These are phyloP conservation scores for Saccharomycopsis olivae DNA, from an alignment of 805 yeast genomes.

Conservation along the genomic window DNA sequence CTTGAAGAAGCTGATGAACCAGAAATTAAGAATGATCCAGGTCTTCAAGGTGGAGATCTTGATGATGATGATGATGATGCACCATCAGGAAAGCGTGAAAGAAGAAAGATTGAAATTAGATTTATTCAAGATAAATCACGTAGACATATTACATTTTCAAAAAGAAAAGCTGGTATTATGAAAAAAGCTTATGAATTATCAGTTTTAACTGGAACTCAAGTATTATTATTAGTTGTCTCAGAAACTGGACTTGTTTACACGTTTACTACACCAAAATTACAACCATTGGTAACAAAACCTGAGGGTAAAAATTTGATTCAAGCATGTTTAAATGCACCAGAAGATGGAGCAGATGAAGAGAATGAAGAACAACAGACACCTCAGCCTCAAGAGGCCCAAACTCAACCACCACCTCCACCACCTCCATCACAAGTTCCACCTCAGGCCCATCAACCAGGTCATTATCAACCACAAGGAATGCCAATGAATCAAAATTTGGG, in stretches of 20 bases:
- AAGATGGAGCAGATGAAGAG: conserved; percentile 61
- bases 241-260: conserved; percentile 99
- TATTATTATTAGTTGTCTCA: conserved; percentile 83
- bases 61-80: conserved; percentile 34
- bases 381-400: conserved; percentile 22
- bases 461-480: conserved; percentile 17
- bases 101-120: conserved; percentile 92
- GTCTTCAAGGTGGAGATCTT: conserved; percentile 25
- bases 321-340: conserved; percentile 96
- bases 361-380: conserved; percentile 36
- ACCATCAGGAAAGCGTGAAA: conserved; percentile 30
- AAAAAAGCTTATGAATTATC: conserved; percentile 98
- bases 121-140: conserved; percentile 96
- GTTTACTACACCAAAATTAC: conserved; percentile 97
- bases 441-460: conserved; percentile 23
- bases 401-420: conserved; percentile 21
- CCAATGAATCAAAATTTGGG: background rate
- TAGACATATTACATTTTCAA: conserved; percentile 95
- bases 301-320: conserved; percentile 96
- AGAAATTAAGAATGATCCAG: conserved; percentile 11
- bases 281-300: conserved; percentile 92
- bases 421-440: conserved; percentile 23
- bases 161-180: conserved; percentile 98
- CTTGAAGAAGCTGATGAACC: conserved; percentile 13
- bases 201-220: conserved; percentile 96